Evolutionary conservation across 352 stramenopile genomes (phyloP).

Genomic region (Globisporangium uncinulatum): DNA sequence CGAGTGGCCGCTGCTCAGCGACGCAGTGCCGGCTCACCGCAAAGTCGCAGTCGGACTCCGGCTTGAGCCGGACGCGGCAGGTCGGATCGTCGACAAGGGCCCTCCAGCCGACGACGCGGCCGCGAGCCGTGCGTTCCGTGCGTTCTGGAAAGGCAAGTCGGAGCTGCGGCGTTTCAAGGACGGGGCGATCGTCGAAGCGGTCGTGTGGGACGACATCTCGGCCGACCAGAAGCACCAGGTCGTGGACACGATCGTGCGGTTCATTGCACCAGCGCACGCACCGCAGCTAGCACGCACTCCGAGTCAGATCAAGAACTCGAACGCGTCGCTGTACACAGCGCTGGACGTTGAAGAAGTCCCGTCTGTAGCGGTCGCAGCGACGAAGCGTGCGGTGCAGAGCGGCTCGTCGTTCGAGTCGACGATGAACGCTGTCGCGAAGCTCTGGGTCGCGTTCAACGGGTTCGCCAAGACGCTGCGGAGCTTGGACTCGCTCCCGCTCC

Average conservation of each 20-base stretch:
- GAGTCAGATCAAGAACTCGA: slow-evolving; percentile 68
- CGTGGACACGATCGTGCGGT: slow-evolving; percentile 71
- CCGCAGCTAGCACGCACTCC: slow-evolving; percentile 33
- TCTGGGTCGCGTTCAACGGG: slow-evolving; percentile 78
- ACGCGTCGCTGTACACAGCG: slow-evolving; percentile 55
- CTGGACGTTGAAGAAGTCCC: slow-evolving; percentile 56
- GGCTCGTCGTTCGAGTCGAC: slow-evolving; percentile 58
- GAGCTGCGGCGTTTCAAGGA: slow-evolving; percentile 90
- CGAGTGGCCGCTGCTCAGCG: slow-evolving; percentile 48
- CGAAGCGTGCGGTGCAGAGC: slow-evolving; percentile 26
- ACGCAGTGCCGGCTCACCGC: slow-evolving; percentile 26
- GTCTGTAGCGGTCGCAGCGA: slow-evolving; percentile 20
- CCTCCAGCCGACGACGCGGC: slow-evolving; percentile 79
- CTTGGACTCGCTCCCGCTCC: slow-evolving; percentile 79
- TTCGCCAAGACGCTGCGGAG: slow-evolving; percentile 73
- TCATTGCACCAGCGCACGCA: slow-evolving; percentile 63
- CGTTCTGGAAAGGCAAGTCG: slow-evolving; percentile 86
- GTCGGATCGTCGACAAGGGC: slow-evolving; percentile 86
- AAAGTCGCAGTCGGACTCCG: slow-evolving; percentile 76
- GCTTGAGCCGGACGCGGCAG: slow-evolving; percentile 73
- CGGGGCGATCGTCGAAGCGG: slow-evolving; percentile 83
- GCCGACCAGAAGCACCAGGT: slow-evolving; percentile 66
- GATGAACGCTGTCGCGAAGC: slow-evolving; percentile 68
- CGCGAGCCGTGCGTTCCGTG: slow-evolving; percentile 64
- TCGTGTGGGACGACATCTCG: slow-evolving; percentile 83